Conservation (phyloP, 1,139 yeast genomes). For the Candida frijolesensis region DNA sequence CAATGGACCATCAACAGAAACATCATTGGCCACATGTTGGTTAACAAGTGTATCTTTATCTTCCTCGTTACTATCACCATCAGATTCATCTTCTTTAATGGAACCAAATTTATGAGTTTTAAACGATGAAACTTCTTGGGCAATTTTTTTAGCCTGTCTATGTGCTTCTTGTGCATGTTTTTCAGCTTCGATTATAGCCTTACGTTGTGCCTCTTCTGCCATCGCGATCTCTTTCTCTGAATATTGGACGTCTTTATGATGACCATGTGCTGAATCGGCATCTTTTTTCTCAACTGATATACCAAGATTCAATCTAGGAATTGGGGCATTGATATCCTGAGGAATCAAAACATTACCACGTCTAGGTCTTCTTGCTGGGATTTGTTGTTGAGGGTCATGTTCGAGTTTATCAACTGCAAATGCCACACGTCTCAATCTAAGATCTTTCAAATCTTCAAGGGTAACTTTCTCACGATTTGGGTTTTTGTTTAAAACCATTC, state of each 20-base stretch:
- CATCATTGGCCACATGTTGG: conserved; percentile 25
- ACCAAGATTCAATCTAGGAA: conserved; percentile 66
- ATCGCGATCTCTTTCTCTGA: conserved; percentile 52
- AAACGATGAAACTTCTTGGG: conserved; percentile 58
- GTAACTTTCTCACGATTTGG: conserved; percentile 39
- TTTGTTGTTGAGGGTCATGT: conserved; percentile 92
- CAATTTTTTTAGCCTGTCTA: conserved; percentile 65
- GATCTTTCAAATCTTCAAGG: conserved; percentile 36
- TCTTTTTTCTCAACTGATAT: conserved; percentile 36
- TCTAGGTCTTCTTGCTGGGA: conserved; percentile 84
- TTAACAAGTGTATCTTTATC: conserved; percentile 20
- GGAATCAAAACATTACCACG: conserved; percentile 80
- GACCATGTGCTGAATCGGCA: conserved; percentile 6
- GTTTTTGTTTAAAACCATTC: conserved; percentile 51
- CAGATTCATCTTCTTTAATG: conserved; percentile 14
- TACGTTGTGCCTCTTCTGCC: conserved; percentile 60
- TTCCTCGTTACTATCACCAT: conserved; percentile 20
- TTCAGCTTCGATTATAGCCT: conserved; percentile 60
- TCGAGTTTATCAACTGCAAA: conserved; percentile 72
- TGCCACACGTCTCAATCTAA: conserved; percentile 63
- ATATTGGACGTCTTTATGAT: conserved; percentile 21
- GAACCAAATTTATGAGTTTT: conserved; percentile 17
- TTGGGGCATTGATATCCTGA: conserved; percentile 64
- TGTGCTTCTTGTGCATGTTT: conserved; percentile 80
- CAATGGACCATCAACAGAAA: conserved; percentile 57